Percentiles rank a stretch among this genome's conserved stretches.
Conservation (phyloP, 2,329 filamentous ascomycete species). For the Cladophialophora psammophila region DNA sequence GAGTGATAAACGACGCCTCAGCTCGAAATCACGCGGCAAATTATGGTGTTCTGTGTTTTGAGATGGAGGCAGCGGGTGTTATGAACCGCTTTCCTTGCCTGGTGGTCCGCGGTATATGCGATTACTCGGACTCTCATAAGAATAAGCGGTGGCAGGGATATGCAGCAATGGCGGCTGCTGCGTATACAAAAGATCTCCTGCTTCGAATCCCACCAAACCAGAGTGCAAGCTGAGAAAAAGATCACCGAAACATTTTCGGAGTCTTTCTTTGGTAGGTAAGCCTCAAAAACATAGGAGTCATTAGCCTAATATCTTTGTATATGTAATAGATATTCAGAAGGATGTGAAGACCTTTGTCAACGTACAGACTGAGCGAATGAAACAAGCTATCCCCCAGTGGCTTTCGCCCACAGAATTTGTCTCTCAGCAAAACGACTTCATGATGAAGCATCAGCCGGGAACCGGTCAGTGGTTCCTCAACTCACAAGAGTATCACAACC, state of each 20-base stretch:
- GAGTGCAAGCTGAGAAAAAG: too few relatives aligned
- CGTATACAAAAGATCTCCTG: constrained; percentile 32
- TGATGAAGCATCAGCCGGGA: constrained; percentile 46
- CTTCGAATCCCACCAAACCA: constrained; percentile 11
- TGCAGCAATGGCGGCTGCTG: constrained; percentile 40
- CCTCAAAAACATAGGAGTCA: too few relatives aligned
- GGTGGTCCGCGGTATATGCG: constrained; percentile 42
- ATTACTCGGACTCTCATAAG: constrained; percentile 44
- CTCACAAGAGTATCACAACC: constrained; percentile 46
- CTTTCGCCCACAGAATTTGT: constrained; percentile 42
- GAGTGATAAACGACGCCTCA: constrained; percentile 37
- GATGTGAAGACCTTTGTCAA: too few relatives aligned
- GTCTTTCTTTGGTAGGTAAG: too few relatives aligned
- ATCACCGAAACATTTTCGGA: too few relatives aligned
- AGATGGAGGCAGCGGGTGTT: constrained; percentile 42
- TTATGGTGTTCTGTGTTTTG: constrained; percentile 37
- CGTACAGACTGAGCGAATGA: too few relatives aligned
- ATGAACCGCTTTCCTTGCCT: constrained; percentile 41
- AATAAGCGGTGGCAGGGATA: constrained; percentile 44
- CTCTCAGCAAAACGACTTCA: constrained; percentile 49
- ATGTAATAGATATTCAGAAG: too few relatives aligned
- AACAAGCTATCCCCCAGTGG: neutral
- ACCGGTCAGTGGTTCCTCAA: constrained; percentile 57
- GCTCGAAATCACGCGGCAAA: constrained; percentile 30
- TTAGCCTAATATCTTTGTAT: too few relatives aligned